phyloP scores from a whole-genome alignment of 2,329 filamentous ascomycete genomes.

The Botryotinia narcissicola region DNA sequence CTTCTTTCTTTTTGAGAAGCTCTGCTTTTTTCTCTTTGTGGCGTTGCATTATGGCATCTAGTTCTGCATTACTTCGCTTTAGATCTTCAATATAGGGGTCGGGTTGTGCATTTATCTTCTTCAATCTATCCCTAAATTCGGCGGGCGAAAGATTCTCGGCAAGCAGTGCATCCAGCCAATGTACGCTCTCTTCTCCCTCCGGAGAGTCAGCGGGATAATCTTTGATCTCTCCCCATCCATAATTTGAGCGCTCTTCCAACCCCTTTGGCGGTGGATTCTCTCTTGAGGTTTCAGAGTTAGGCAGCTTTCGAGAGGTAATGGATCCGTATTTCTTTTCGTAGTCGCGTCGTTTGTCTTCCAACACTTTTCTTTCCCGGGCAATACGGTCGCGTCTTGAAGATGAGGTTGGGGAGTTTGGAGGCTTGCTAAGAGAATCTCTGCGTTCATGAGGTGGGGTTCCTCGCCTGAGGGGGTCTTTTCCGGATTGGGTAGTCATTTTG shows the following conservation, averaged over 20 bases:
- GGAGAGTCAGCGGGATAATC: neutral
- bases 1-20: too few species aligned
- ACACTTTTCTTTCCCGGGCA: neutral
- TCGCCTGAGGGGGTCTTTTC: too few species aligned
- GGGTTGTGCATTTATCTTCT: neutral
- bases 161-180: neutral
- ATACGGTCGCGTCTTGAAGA: neutral
- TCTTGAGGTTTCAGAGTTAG: neutral
- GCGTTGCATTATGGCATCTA: neutral
- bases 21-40: neutral
- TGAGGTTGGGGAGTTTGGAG: neutral
- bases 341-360: neutral
- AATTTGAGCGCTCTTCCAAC: neutral
- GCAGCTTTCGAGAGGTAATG: neutral
- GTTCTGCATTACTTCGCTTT: neutral
- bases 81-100: too few species aligned
- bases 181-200: neutral
- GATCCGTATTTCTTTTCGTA: neutral
- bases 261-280: neutral
- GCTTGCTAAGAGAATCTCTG: fast-evolving
- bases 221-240: neutral
- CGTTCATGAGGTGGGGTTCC: neutral
- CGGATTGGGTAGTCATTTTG: neutral
- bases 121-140: neutral
- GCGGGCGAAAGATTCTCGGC: neutral